phyloP scores from a whole-genome alignment of 441 rosid species.

The Rhodomyrtus psidioides region DNA sequence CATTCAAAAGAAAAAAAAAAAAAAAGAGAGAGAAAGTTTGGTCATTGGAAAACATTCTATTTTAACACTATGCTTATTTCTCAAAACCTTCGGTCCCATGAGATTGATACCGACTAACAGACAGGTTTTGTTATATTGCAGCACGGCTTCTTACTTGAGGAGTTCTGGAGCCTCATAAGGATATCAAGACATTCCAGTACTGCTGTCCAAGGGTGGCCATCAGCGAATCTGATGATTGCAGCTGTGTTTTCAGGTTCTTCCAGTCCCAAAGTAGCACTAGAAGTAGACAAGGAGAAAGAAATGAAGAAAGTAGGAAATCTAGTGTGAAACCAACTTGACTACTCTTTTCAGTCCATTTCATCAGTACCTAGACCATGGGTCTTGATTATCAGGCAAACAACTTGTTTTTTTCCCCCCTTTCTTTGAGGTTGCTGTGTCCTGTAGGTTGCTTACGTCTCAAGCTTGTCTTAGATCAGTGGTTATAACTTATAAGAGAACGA shows the following conservation, averaged over 20 bases:
- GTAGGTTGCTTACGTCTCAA: no score
- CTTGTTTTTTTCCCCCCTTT: no score
- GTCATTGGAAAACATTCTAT: no score
- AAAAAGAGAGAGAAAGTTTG: no score
- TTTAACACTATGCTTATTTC: not conserved
- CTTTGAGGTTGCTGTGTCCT: no score
- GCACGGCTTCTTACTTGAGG: not conserved
- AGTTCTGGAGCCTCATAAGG: not conserved
- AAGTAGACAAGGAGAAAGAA: not conserved
- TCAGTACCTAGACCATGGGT: not conserved
- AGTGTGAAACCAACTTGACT: not conserved
- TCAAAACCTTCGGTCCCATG: not conserved
- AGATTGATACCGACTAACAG: not conserved
- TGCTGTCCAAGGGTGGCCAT: not conserved
- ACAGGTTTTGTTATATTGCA: not conserved
- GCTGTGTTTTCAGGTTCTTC: no score
- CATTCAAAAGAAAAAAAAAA: no score
- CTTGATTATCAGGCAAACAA: not conserved
- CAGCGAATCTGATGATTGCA: no score
- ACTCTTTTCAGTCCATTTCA: not conserved
- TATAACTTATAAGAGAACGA: no score
- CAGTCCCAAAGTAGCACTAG: not conserved
- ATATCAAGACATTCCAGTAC: not conserved
- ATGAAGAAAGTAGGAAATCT: not conserved
- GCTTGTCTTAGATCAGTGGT: no score